These are phyloP conservation scores for Teratosphaeria epicoccoides DNA, from an alignment of 2,329 filamentous ascomycete genomes.

Conservation along the genomic window DNA sequence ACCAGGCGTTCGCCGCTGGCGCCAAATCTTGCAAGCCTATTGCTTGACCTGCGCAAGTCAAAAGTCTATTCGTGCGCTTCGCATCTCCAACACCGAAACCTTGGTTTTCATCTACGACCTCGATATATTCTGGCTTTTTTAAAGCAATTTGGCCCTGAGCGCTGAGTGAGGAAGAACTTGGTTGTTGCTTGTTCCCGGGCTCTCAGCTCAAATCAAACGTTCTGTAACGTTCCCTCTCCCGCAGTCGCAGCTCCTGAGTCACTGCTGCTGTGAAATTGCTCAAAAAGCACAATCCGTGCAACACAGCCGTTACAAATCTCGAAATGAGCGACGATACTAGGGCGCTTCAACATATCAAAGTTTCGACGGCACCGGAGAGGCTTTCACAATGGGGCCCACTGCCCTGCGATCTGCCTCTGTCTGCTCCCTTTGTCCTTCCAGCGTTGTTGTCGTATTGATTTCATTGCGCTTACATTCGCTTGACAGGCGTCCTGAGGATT, in stretches of 20 bases:
- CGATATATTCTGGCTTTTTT: not conserved
- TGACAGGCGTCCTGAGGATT: no score
- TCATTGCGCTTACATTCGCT: not conserved
- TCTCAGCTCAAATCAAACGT: not conserved
- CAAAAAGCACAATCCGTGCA: not conserved
- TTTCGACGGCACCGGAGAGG: not conserved
- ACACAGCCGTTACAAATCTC: not conserved
- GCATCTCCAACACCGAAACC: not conserved
- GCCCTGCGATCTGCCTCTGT: not conserved
- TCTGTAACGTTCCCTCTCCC: not conserved
- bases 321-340: not conserved
- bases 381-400: not conserved
- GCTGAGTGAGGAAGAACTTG: not conserved
- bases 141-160: not conserved
- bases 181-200: not conserved
- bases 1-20: not conserved
- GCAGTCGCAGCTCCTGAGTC: not conserved
- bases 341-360: not conserved
- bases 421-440: not conserved
- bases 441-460: not conserved
- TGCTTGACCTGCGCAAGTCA: no score
- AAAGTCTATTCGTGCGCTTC: not conserved
- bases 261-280: not conserved
- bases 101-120: not conserved
- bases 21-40: no score